Percentiles rank a stretch among this genome's conserved stretches.
Conservation (phyloP, 2,329 filamentous ascomycete genomes). For the Ceratocystis destructans region DNA sequence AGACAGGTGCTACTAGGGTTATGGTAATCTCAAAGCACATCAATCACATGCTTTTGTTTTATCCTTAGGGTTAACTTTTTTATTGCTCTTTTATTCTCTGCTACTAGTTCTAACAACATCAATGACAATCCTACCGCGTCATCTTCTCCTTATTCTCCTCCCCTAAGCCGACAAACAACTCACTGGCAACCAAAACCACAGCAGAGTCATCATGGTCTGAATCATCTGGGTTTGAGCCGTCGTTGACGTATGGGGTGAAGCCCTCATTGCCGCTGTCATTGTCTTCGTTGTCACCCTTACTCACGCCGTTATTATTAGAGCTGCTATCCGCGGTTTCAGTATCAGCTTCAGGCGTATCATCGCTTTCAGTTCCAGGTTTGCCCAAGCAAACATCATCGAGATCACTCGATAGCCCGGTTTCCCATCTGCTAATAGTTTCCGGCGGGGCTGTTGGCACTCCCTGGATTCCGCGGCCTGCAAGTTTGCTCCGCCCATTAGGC, state of each 20-base stretch:
- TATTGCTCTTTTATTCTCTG: neutral
- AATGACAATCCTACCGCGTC: neutral
- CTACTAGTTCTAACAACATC: neutral
- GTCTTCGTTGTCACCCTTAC: neutral
- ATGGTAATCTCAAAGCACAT: neutral
- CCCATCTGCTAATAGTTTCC: too few relatives aligned
- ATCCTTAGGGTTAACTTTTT: neutral
- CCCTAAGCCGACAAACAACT: neutral
- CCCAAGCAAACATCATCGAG: too few relatives aligned
- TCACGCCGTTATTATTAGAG: neutral
- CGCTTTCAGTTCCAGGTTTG: too few relatives aligned
- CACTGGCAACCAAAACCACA: neutral
- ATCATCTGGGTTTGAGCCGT: neutral
- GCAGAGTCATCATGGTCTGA: conserved; percentile 2
- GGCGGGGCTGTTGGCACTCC: too few relatives aligned
- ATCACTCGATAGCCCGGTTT: too few relatives aligned
- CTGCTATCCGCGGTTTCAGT: neutral
- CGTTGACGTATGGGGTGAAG: neutral
- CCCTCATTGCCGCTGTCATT: conserved; percentile 2
- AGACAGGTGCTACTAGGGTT: neutral
- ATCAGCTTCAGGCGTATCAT: neutral
- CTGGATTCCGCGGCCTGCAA: neutral
- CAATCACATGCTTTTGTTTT: neutral
- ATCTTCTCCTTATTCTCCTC: neutral
- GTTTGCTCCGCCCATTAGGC: neutral